A percentile compares a stretch with the other conserved stretches of the same genome.
phyloP scores from a whole-genome alignment of 139 green algal genomes.

The Auxenochlorella pyrenoidosa region DNA sequence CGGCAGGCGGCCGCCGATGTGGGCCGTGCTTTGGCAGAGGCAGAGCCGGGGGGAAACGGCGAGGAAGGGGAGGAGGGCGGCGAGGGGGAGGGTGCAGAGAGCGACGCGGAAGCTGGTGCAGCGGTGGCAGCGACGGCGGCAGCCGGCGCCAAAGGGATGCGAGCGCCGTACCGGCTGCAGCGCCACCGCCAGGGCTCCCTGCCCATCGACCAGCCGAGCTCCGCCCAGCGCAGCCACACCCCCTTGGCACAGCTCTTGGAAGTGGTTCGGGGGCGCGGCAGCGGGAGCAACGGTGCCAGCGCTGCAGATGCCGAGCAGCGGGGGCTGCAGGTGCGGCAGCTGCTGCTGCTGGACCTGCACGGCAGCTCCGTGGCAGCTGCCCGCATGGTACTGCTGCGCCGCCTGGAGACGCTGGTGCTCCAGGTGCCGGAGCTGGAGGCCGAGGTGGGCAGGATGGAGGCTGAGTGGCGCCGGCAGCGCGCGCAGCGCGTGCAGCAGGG shows the following conservation, averaged over 20 bases:
- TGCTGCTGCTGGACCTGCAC: slow-evolving; percentile 43
- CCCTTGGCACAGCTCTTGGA: not conserved
- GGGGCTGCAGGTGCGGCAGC: slow-evolving; percentile 7
- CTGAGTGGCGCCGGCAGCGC: not conserved
- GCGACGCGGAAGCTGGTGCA: not conserved
- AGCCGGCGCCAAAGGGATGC: not conserved
- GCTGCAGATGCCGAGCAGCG: not conserved
- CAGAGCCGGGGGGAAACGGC: not conserved
- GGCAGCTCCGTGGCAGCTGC: slow-evolving; percentile 30
- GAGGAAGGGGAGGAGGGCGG: not conserved
- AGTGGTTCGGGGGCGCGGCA: not conserved
- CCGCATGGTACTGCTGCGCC: slow-evolving; percentile 32
- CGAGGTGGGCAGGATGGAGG: not conserved
- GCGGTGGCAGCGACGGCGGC: not conserved
- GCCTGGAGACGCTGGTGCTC: slow-evolving; percentile 21
- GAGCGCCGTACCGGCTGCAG: slow-evolving; percentile 7
- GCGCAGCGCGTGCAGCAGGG: not conserved
- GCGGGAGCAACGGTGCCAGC: not conserved
- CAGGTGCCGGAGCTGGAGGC: not conserved
- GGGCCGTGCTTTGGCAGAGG: not conserved
- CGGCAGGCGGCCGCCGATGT: not conserved
- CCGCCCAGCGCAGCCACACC: not conserved
- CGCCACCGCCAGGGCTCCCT: not conserved
- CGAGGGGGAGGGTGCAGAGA: not conserved
- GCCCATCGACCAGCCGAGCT: not conserved